Conservation (phyloP, 2,329 filamentous ascomycete genomes). For the Alternaria rosae region DNA sequence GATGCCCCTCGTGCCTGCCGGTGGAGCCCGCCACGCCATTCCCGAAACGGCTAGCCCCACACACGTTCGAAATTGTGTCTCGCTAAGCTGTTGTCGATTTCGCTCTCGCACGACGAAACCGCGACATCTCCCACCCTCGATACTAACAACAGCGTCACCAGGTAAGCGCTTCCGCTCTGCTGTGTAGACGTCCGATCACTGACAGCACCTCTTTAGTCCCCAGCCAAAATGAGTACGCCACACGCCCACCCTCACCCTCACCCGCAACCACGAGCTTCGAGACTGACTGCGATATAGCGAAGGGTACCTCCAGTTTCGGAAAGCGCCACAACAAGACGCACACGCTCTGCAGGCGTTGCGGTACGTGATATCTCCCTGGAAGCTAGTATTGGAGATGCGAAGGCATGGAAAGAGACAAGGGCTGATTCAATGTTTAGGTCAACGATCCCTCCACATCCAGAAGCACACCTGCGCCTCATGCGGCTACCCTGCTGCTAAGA, state of each 20-base stretch:
- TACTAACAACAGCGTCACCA: constrained; percentile 50
- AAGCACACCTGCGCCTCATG: constrained; percentile 97
- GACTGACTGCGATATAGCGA: constrained; percentile 65
- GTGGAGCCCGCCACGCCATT: constrained; percentile 7
- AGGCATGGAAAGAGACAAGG: constrained; percentile 33
- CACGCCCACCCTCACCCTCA: constrained; percentile 31
- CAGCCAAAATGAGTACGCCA: constrained; percentile 67
- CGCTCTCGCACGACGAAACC: constrained; percentile 20
- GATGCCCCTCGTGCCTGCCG: neutral
- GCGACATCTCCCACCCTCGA: constrained; percentile 32
- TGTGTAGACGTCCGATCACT: constrained; percentile 23
- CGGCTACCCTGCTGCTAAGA: constrained; percentile 97
- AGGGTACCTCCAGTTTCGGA: constrained; percentile 76
- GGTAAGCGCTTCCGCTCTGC: constrained; percentile 32
- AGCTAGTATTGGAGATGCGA: constrained; percentile 14
- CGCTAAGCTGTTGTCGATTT: constrained; percentile 12
- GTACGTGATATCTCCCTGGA: constrained; percentile 65
- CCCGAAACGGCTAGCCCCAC: constrained; percentile 14
- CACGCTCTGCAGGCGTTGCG: constrained; percentile 97
- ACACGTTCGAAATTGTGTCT: constrained; percentile 18
- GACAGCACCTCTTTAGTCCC: constrained; percentile 47
- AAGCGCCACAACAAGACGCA: constrained; percentile 98
- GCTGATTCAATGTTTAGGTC: constrained; percentile 65
- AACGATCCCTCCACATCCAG: constrained; percentile 98
- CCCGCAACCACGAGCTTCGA: constrained; percentile 37